Evolutionary conservation across 257 asterid species (phyloP).

Genomic region (Solanum bulbocastanum): DNA sequence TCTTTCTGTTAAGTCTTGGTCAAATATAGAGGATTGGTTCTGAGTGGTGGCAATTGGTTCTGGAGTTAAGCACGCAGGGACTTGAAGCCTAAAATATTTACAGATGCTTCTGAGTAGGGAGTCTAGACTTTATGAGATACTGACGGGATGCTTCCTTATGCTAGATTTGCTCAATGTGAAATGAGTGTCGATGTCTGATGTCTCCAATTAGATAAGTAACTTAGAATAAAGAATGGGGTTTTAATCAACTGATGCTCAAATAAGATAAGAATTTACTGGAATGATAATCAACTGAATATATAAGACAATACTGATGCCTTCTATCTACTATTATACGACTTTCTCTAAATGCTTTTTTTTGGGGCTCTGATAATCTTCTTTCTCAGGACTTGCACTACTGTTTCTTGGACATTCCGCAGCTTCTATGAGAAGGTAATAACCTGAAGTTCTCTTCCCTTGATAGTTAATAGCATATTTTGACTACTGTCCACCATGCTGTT

Average conservation of each 20-base stretch:
- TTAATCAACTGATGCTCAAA: neutral
- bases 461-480: neutral
- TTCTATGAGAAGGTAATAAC: conserved; percentile 79
- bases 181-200: neutral
- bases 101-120: neutral
- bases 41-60: neutral
- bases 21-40: neutral
- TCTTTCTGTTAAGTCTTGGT: neutral
- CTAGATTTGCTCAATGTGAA: neutral
- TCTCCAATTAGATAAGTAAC: neutral
- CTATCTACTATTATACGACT: neutral
- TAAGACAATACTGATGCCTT: neutral
- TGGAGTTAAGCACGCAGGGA: neutral
- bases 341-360: neutral
- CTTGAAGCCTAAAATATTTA: neutral
- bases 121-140: neutral
- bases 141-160: neutral
- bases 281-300: neutral
- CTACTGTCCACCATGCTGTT: neutral
- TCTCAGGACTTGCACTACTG: conserved; percentile 88
- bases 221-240: neutral
- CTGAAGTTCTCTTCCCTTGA: neutral
- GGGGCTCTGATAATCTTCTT: neutral
- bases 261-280: neutral
- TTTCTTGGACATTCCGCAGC: conserved; percentile 86